Percentiles rank a stretch among this genome's conserved stretches.
phyloP scores from a whole-genome alignment of 257 asterid genomes.

The Mitragyna speciosa region DNA sequence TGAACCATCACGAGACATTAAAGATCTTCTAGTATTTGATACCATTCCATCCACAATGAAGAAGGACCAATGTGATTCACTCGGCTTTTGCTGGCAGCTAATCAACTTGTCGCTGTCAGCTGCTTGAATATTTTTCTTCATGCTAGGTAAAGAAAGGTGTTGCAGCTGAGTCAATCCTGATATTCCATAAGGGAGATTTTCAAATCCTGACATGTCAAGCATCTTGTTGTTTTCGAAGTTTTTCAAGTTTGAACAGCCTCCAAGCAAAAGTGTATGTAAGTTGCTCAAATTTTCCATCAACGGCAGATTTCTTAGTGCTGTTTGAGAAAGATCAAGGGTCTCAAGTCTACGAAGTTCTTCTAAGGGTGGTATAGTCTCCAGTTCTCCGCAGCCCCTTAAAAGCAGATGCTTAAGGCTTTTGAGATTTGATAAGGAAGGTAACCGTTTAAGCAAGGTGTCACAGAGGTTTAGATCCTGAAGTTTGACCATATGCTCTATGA shows the following conservation, averaged over 20 bases:
- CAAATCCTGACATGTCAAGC: background rate
- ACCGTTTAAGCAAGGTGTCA: background rate
- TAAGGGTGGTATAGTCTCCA: background rate
- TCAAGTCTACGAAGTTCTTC: constrained; percentile 9
- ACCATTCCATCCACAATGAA: background rate
- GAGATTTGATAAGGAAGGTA: background rate
- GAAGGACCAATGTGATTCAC: background rate
- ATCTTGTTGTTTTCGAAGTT: background rate
- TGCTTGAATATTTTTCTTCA: background rate
- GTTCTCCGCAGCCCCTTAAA: background rate
- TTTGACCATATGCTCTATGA: constrained; percentile 2
- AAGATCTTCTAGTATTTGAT: background rate
- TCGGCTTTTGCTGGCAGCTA: background rate
- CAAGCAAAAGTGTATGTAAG: background rate
- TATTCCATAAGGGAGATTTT: constrained; percentile 10
- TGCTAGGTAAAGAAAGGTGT: background rate
- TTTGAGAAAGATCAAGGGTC: constrained; percentile 15
- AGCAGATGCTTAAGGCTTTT: constrained; percentile 3
- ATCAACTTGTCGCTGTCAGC: background rate
- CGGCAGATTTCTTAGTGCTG: background rate
- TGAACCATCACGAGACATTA: background rate
- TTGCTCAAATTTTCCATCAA: background rate
- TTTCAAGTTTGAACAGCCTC: background rate
- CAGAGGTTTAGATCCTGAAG: constrained; percentile 13
- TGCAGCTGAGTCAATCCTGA: constrained; percentile 4